Evolutionary conservation across 1,139 yeast genomes (phyloP).

Genomic region (Trichomonascaceae sp.): DNA sequence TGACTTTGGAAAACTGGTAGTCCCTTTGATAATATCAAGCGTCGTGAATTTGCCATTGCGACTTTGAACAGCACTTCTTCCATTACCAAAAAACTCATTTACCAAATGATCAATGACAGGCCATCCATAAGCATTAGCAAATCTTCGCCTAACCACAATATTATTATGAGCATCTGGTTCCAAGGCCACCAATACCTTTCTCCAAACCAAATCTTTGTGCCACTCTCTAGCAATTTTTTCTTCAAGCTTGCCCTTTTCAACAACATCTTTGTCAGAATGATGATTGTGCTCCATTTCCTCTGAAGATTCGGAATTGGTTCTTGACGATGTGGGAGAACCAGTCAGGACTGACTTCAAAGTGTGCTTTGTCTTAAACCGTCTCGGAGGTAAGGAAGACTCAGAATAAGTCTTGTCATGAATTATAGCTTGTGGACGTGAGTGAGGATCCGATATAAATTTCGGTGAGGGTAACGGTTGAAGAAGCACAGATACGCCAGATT

Average conservation of each 20-base stretch:
- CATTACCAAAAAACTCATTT: constrained; percentile 47
- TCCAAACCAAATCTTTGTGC: constrained; percentile 83
- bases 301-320: constrained; percentile 7
- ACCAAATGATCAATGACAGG: constrained; percentile 81
- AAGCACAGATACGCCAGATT: constrained; percentile 71
- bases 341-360: constrained; percentile 4
- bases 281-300: not conserved
- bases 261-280: constrained; percentile 20
- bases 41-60: not conserved
- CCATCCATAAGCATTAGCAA: constrained; percentile 96
- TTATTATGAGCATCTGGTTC: constrained; percentile 96
- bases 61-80: constrained; percentile 2
- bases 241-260: constrained; percentile 47
- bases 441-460: constrained; percentile 64
- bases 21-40: constrained; percentile 8
- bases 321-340: constrained; percentile 1
- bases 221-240: constrained; percentile 85
- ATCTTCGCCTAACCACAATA: constrained; percentile 79
- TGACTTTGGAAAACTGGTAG: not conserved
- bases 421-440: constrained; percentile 47
- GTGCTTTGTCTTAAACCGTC: constrained; percentile 19
- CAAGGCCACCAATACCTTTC: constrained; percentile 80
- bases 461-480: constrained; percentile 83
- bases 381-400: constrained; percentile 58
- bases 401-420: constrained; percentile 76